Evolutionary conservation across 208 protist genomes (phyloP), one percentile per base, ranked within the genome.

Genomic region (Blechomonas ayalai): DNA sequence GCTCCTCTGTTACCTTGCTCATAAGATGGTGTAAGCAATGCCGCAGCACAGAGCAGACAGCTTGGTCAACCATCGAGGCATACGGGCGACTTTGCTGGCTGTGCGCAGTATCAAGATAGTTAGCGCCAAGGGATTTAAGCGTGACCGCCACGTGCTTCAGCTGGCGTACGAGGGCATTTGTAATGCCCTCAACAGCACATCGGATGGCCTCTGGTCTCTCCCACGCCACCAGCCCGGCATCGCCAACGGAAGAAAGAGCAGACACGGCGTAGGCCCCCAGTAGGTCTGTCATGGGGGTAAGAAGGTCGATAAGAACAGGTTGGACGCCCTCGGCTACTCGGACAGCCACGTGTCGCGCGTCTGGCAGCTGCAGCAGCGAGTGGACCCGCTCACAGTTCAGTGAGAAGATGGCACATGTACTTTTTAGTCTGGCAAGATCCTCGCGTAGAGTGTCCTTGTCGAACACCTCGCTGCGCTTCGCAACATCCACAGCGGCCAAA

Each of bases 361-460:
- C 64, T 13, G 40, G 37, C 23, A 22, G 36, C 12, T 66, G 56
- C 22, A 79, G 59, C 18, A 73, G 38, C 31, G 38, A 43, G 47
- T 67, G 62, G 6, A 79, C 53, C 25, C 60, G 47, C 31, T 78
- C 52, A 36, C 55, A 65, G 35, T 67, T 68, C 29, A 75, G 63
- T 19, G 67, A 55, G 27, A 92, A 72, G 44, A 92, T 51, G 15
- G 83, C 79, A 32, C 79, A 89, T 13, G 66, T 52, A 50, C 77
- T 83, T 52, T 92, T 92, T 23, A 90, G 61, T 61, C 85, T 70
- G 16, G 74, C 84, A 18, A 90, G 59, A 13, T 68, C 59, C 67
- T 90, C 77, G 1, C 69, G 64, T 26, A 92, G 42, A 52, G 68
- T 64, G 7, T 48, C 49, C 34, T 73, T 31, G 8, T 55, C 46